Evolutionary conservation across 1,284 basidiomycete genomes (phyloP).

Genomic region (Cystobasidiaceae sp.): DNA sequence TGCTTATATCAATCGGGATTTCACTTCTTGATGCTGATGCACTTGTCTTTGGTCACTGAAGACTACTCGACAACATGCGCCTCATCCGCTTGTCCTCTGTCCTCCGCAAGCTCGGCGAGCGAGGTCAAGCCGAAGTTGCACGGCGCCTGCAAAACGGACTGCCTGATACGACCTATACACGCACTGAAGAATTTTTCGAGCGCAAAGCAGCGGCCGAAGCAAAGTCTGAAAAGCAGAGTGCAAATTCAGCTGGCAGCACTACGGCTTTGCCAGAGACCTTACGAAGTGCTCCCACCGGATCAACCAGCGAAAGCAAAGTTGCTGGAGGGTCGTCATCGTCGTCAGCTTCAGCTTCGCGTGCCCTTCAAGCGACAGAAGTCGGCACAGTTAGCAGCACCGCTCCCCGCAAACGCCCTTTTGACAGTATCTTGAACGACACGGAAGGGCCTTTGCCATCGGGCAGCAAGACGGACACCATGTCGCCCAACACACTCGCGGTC

Average conservation of each 20-base stretch:
- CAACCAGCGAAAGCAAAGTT: no score
- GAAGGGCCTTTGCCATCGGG: no score
- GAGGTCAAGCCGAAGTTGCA: not conserved
- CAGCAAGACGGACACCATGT: no score
- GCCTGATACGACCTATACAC: conserved; percentile 8
- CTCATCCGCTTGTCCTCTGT: conserved; percentile 3
- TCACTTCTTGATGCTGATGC: not conserved
- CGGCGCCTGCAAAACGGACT: conserved; percentile 11
- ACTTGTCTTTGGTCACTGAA: not conserved
- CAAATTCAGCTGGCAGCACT: not conserved
- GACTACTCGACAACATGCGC: conserved; percentile 30
- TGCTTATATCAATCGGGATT: not conserved
- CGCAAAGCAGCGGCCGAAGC: conserved; percentile 10
- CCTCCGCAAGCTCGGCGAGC: not conserved
- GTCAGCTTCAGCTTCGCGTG: no score
- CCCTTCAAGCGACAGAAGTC: no score
- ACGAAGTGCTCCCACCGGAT: no score
- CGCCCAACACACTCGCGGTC: no score
- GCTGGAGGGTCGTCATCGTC: no score
- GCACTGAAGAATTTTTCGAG: conserved; percentile 11
- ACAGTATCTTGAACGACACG: no score
- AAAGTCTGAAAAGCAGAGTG: not conserved
- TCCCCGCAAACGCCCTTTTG: no score
- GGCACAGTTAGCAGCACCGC: no score
- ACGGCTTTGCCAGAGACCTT: no score